These are phyloP conservation scores for Cyclospora cayetanensis DNA, from an alignment of 169 alveolate species.

Conservation along the genomic window DNA sequence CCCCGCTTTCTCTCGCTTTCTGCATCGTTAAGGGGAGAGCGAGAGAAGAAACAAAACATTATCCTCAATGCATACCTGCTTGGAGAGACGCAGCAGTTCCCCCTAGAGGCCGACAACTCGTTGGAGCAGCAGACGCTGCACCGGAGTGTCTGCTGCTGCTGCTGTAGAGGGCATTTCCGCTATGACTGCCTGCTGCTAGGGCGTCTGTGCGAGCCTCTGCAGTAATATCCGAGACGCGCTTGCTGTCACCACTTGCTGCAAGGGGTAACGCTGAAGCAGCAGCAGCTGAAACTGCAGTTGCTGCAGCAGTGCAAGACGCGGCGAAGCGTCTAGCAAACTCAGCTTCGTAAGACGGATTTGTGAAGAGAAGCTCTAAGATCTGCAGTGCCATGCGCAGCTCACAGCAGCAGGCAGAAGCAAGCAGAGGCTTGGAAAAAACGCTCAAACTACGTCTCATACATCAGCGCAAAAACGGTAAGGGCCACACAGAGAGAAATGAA, in stretches of 20 bases:
- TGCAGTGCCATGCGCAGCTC: background rate
- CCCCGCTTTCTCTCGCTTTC: background rate
- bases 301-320: background rate
- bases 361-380: slow-evolving; percentile 73
- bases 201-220: background rate
- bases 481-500: too few species aligned
- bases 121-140: background rate
- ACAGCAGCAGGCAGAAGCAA: too few species aligned
- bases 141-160: slow-evolving; percentile 19
- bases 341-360: slow-evolving; percentile 80
- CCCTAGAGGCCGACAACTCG: background rate
- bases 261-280: background rate
- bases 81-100: background rate
- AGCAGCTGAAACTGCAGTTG: slow-evolving; percentile 1
- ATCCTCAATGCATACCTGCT: slow-evolving; percentile 27
- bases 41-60: background rate
- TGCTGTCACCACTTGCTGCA: too few species aligned
- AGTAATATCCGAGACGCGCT: background rate
- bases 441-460: too few species aligned
- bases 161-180: too few species aligned
- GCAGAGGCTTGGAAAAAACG: too few species aligned
- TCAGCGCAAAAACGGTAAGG: too few species aligned
- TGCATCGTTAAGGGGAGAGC: background rate
- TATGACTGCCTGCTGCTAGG: slow-evolving; percentile 5
- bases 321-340: slow-evolving; percentile 76